A percentile compares a stretch with the other conserved stretches of the same genome.
phyloP scores from a whole-genome alignment of 2,329 filamentous ascomycete genomes.

The Chaetomium globosum region DNA sequence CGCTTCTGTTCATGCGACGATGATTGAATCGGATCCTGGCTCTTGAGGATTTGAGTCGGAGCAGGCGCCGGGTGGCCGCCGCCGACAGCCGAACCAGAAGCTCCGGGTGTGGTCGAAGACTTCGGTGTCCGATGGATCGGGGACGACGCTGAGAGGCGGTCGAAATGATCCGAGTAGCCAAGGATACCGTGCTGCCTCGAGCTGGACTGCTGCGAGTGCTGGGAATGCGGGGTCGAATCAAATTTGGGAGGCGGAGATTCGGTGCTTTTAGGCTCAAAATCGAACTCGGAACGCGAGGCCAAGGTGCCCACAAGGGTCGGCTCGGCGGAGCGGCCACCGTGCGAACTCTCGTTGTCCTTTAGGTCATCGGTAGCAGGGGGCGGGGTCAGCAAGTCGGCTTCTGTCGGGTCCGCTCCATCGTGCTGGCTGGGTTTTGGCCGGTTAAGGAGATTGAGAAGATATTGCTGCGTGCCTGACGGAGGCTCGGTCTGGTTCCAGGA shows the following conservation, averaged over 20 bases:
- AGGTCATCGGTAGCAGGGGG: conserved; percentile 46
- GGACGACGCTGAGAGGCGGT: conserved; percentile 48
- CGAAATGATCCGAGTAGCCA: conserved; percentile 46
- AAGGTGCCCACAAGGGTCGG: conserved; percentile 35
- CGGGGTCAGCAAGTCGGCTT: conserved; percentile 50
- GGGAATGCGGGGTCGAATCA: conserved; percentile 37
- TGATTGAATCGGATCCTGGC: conserved; percentile 48
- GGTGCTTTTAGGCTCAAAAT: conserved; percentile 37
- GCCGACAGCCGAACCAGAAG: conserved; percentile 36
- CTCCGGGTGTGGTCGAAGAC: conserved; percentile 43
- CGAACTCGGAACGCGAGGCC: conserved; percentile 38
- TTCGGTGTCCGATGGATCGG: conserved; percentile 49
- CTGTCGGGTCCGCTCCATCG: conserved; percentile 52
- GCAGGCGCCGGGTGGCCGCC: conserved; percentile 41
- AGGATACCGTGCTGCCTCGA: conserved; percentile 34
- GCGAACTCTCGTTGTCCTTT: conserved; percentile 34
- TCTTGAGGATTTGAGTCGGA: conserved; percentile 55
- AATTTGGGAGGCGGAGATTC: conserved; percentile 37
- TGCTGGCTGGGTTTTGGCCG: conserved; percentile 69
- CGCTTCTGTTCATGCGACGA: conserved; percentile 47
- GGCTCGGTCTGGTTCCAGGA: conserved; percentile 55
- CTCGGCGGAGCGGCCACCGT: conserved; percentile 33
- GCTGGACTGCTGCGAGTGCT: conserved; percentile 36
- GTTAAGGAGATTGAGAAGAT: conserved; percentile 83
- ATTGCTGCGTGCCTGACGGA: conserved; percentile 74